Percentiles rank a stretch among this genome's conserved stretches.
Conservation (phyloP, 805 yeast genomes). For the Yamadazyma sp. region DNA sequence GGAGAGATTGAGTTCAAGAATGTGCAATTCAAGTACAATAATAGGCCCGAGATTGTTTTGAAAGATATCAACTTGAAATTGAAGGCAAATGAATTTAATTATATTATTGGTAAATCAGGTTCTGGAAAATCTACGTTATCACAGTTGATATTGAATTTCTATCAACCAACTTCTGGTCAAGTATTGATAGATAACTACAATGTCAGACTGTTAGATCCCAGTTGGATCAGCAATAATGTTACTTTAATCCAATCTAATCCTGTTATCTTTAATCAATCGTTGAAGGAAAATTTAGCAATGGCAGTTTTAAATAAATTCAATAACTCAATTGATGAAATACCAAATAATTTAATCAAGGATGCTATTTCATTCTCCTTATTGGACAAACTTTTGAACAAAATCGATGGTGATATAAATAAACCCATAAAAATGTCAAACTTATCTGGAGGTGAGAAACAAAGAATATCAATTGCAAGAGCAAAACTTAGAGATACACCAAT, state of each 20-base stretch:
- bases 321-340: slow-evolving; percentile 16
- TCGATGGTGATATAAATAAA: slow-evolving; percentile 49
- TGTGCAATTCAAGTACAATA: slow-evolving; percentile 63
- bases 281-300: slow-evolving; percentile 60
- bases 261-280: slow-evolving; percentile 58
- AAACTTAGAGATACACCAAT: slow-evolving; percentile 68
- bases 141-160: slow-evolving; percentile 58
- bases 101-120: slow-evolving; percentile 84
- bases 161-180: slow-evolving; percentile 49
- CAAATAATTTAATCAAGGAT: slow-evolving; percentile 22
- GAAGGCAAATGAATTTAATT: slow-evolving; percentile 45
- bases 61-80: slow-evolving; percentile 39
- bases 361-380: slow-evolving; percentile 57
- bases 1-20: slow-evolving; percentile 56
- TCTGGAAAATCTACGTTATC: slow-evolving; percentile 88
- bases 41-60: slow-evolving; percentile 50
- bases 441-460: slow-evolving; percentile 91
- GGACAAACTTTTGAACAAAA: slow-evolving; percentile 37
- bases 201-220: slow-evolving; percentile 37
- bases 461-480: slow-evolving; percentile 84
- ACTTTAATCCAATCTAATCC: slow-evolving; percentile 75
- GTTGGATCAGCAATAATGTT: slow-evolving; percentile 60
- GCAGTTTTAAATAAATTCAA: slow-evolving; percentile 34
- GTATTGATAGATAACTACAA: slow-evolving; percentile 56
- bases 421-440: slow-evolving; percentile 44